Evolutionary conservation across 176 grass and related monocot genomes (phyloP), one percentile per base, ranked within the genome.

Genomic region (Avena insularis): DNA sequence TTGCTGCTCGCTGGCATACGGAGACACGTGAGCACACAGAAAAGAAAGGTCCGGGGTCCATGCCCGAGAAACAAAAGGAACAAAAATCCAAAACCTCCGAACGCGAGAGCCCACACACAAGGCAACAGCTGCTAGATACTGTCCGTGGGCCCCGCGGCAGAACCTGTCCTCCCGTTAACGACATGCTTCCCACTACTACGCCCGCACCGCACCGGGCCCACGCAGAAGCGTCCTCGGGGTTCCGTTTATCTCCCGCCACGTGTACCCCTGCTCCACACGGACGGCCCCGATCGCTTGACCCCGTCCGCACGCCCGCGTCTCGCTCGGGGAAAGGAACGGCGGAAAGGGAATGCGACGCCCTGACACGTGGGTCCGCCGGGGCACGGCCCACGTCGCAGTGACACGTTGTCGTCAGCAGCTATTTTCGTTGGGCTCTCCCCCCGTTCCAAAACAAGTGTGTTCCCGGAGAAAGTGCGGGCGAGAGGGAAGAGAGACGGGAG

Each of bases 391-490:
- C 23, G 15, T 2, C 3, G 25, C 84, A 79, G 80, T 15, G 72
- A 61, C 38, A 68, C 4, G 74, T 27, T 67, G 47, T 51, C 43
- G 47, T 72, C 83, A 61, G 62, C 83, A 50, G 62, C 84, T 75
- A 71, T 78, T 60, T 70, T 88, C 57, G 38, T 58, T 25, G 67
- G 25, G 25, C 19, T 51, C 21, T 29, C 40, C 15, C 16, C 45
- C 35, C 62, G 51, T 40, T 69, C 83, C 83, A 53, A 56, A 47
- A 86, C 15, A 87, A 60, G 65, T 48, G 46, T 48, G 51, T 87
- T 19, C 47, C 89, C 65, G 65, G 35, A 84, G 73, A 75, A 88
- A 75, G 82, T 85, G 85, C 81, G 77, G 90, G 86, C 70, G 86
- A 81, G 82, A 84, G 81, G 74, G 62, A 48, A 48, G 46, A 53